A percentile compares a stretch with the other conserved stretches of the same genome.
Conservation (phyloP, 1,284 basidiomycete genomes). For the Moesziomyces aphidis region DNA sequence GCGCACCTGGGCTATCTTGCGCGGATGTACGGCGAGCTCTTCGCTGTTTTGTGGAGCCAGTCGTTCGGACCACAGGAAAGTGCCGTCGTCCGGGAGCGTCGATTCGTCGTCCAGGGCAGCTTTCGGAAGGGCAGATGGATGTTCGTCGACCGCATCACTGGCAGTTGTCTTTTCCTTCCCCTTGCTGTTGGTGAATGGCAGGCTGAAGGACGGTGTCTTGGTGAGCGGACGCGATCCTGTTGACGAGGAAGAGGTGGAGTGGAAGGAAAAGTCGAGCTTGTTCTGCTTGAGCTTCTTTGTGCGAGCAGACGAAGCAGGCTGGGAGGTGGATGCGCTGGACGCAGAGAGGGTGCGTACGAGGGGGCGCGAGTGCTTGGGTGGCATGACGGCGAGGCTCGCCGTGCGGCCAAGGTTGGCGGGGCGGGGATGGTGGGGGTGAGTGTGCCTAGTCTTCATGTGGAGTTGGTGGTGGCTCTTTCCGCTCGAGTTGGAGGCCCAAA, state of each 20-base stretch:
- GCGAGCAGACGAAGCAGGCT: not conserved
- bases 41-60: slow-evolving; percentile 14
- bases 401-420: not conserved
- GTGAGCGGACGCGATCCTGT: slow-evolving; percentile 27
- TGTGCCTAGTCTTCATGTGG: not conserved
- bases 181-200: slow-evolving; percentile 8
- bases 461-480: not conserved
- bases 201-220: slow-evolving; percentile 30
- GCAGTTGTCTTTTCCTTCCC: slow-evolving; percentile 33
- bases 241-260: slow-evolving; percentile 13
- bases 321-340: slow-evolving; percentile 10
- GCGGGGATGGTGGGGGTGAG: slow-evolving; percentile 2
- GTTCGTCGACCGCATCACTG: not conserved
- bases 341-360: slow-evolving; percentile 23
- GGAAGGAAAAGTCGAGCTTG: slow-evolving; percentile 47
- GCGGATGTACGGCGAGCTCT: slow-evolving; percentile 87
- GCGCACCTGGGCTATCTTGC: slow-evolving; percentile 85
- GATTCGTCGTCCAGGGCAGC: not conserved
- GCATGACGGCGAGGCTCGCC: slow-evolving; percentile 7
- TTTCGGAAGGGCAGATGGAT: not conserved
- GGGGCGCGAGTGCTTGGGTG: slow-evolving; percentile 13
- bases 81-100: not conserved
- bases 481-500: not conserved
- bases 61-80: slow-evolving; percentile 27
- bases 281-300: slow-evolving; percentile 41